Percentiles rank a stretch among this genome's conserved stretches.
Conservation (phyloP, 2,329 filamentous ascomycete genomes). For the Alternaria arborescens region DNA sequence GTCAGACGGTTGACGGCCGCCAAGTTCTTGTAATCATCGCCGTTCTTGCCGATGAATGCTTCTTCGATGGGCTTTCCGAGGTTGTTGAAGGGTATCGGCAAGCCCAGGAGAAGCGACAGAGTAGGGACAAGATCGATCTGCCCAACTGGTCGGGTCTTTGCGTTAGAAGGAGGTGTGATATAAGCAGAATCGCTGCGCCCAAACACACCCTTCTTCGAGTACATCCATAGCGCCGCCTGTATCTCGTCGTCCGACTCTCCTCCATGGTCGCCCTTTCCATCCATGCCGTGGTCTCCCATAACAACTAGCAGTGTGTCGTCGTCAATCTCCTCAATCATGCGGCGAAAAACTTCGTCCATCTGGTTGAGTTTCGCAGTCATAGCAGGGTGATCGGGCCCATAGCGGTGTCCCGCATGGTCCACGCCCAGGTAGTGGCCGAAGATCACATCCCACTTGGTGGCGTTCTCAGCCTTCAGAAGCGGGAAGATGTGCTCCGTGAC, state of each 20-base stretch:
- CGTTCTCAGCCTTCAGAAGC: slow-evolving; percentile 71
- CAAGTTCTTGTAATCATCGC: slow-evolving; percentile 78
- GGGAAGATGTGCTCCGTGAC: slow-evolving; percentile 92
- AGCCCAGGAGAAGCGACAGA: slow-evolving; percentile 82
- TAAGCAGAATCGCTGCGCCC: slow-evolving; percentile 74
- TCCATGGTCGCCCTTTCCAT: slow-evolving; percentile 95
- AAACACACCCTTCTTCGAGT: slow-evolving; percentile 86
- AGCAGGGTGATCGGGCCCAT: slow-evolving; percentile 89
- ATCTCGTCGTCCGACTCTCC: slow-evolving; percentile 97
- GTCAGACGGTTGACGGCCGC: slow-evolving; percentile 79
- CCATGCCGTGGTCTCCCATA: slow-evolving; percentile 99
- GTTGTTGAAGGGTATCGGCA: slow-evolving; percentile 96
- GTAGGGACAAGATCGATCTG: slow-evolving; percentile 98
- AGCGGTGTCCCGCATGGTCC: slow-evolving; percentile 95
- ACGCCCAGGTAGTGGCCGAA: slow-evolving; percentile 95
- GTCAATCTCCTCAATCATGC: slow-evolving; percentile 76
- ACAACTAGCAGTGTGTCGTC: slow-evolving; percentile 89
- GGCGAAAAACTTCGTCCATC: slow-evolving; percentile 83
- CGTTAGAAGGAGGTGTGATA: slow-evolving; percentile 68
- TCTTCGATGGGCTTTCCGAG: slow-evolving; percentile 93
- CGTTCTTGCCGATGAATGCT: slow-evolving; percentile 78
- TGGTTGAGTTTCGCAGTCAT: slow-evolving; percentile 91
- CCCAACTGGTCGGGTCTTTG: slow-evolving; percentile 76
- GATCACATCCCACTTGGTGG: slow-evolving; percentile 86
- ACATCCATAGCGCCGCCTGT: slow-evolving; percentile 97